Base-by-base conservation (phyloP, 202 grass and related monocot species). In the Bolboschoenoplectus hybrid region DNA sequence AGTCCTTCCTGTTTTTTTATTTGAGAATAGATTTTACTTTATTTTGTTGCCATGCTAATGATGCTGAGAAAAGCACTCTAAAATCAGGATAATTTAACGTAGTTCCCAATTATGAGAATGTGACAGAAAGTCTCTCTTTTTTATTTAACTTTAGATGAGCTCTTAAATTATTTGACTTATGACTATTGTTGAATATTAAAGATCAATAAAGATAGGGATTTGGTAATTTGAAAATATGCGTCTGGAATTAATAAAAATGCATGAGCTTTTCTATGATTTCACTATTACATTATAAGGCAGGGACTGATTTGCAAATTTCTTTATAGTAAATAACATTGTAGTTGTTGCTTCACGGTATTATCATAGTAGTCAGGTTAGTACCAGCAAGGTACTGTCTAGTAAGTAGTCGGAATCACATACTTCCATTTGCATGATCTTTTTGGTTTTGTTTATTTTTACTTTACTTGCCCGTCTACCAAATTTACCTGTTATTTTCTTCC, bases 401-500 rank as follows among this genome's bases (percentile, higher is more conserved):
- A 36, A 66, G 9, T 7, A 39, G 32, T 38, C 10, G 10, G 63
- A 38, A 71, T 71, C 67, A 71, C 40, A 35, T 35, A 3, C 53
- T 72, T 53, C 9, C 26, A 71, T 36, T 35, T 14, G 20, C 5
- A 5, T 36, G 4, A 7, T 53, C 72, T 76, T 87, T 52, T 77
- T 53, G 63, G 35, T 63, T 64, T 82, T 60, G 20, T 52, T 40
- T 52, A 0, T n/a, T 19, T 66, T 35, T 63, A 62, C 14, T 11
- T 87, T 46, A 35, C 40, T 63, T 64, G 6, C 35, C 76, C 69
- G 44, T 69, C 66, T 47, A 81, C 20, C 1, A 58, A 67, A 63
- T 85, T 49, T 84, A 5, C 4, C 9, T 46, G 13, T 79, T 72
- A 9, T 46, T 81, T 82, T 85, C 40, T 14, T 80, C 62, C 45